phyloP scores from a whole-genome alignment of 2,329 filamentous ascomycete species.

The Alternaria infectoria region DNA sequence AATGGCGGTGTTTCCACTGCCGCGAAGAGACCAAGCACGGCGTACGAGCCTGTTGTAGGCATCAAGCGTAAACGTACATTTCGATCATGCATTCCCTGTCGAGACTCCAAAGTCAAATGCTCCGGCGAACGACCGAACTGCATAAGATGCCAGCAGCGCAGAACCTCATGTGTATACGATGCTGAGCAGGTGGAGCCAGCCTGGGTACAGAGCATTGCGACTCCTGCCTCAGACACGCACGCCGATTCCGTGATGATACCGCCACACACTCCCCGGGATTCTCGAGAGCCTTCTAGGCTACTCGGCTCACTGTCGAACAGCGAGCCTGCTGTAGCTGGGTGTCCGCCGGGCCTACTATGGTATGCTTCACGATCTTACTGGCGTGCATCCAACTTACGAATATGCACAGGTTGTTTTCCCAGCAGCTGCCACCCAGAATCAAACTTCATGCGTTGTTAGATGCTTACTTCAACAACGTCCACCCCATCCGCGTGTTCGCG shows the following conservation, averaged over 20 bases:
- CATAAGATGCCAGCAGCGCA: constrained; percentile 34
- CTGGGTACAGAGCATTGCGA: constrained; percentile 38
- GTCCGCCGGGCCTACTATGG: constrained; percentile 33
- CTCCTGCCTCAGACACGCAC: constrained; percentile 16
- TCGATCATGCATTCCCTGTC: constrained; percentile 38
- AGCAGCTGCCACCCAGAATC: constrained; percentile 28
- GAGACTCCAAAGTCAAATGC: constrained; percentile 42
- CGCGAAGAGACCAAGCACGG: constrained; percentile 19
- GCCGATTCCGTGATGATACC: constrained; percentile 15
- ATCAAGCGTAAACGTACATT: constrained; percentile 43
- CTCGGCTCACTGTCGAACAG: constrained; percentile 2
- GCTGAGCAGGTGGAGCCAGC: constrained; percentile 38
- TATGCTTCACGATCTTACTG: constrained; percentile 2
- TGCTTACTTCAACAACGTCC: constrained; percentile 42
- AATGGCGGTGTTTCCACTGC: constrained; percentile 22
- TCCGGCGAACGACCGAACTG: constrained; percentile 40
- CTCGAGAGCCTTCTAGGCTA: constrained; percentile 11
- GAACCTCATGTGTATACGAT: constrained; percentile 35
- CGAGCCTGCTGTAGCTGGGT: constrained; percentile 20
- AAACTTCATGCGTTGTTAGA: constrained; percentile 37
- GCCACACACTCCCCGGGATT: constrained; percentile 21
- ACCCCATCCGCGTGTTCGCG: constrained; percentile 36
- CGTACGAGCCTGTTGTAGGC: constrained; percentile 29
- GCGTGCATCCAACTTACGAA: not conserved
- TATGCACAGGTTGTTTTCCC: constrained; percentile 28